These are phyloP conservation scores for Cryptosporidium parvum DNA, from an alignment of 169 alveolate species.

Conservation along the genomic window DNA sequence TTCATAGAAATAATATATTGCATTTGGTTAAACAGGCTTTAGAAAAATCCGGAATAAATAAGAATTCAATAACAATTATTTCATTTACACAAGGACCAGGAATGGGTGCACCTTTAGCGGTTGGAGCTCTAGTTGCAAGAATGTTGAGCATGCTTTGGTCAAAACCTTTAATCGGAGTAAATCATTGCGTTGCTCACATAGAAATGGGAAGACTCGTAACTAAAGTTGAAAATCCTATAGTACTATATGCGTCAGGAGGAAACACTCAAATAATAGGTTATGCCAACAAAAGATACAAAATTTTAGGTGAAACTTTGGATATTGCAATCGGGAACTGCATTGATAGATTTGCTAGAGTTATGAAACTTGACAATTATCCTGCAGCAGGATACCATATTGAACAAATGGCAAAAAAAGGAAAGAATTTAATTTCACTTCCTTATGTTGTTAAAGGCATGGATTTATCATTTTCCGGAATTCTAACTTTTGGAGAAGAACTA, in stretches of 20 bases:
- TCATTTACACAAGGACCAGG: conserved; percentile 99
- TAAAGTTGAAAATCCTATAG: conserved; percentile 92
- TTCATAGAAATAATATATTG: conserved; percentile 93
- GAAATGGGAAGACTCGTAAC: conserved; percentile 99
- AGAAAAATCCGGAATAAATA: conserved; percentile 86
- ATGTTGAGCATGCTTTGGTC: conserved; percentile 92
- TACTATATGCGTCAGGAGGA: conserved; percentile 98
- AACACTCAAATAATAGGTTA: conserved; percentile 94
- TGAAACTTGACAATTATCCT: conserved; percentile 96
- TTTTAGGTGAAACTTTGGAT: conserved; percentile 98
- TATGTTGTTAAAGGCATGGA: conserved; percentile 99
- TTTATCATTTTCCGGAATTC: conserved; percentile 82
- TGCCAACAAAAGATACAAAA: conserved; percentile 89
- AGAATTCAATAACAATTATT: conserved; percentile 87
- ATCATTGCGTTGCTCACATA: conserved; percentile 99
- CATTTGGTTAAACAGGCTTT: conserved; percentile 90
- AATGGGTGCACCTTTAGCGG: conserved; percentile 97
- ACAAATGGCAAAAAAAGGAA: conserved; percentile 91
- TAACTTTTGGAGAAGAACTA: conserved; percentile 71
- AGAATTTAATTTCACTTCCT: conserved; percentile 93
- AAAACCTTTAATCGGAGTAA: conserved; percentile 96
- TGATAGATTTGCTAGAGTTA: conserved; percentile 96
- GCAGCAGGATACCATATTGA: conserved; percentile 99
- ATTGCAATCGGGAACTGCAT: conserved; percentile 98
- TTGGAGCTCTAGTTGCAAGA: conserved; percentile 96